These are phyloP conservation scores for Phlebopus sp. DNA, from an alignment of 1,284 basidiomycete species.

Conservation along the genomic window DNA sequence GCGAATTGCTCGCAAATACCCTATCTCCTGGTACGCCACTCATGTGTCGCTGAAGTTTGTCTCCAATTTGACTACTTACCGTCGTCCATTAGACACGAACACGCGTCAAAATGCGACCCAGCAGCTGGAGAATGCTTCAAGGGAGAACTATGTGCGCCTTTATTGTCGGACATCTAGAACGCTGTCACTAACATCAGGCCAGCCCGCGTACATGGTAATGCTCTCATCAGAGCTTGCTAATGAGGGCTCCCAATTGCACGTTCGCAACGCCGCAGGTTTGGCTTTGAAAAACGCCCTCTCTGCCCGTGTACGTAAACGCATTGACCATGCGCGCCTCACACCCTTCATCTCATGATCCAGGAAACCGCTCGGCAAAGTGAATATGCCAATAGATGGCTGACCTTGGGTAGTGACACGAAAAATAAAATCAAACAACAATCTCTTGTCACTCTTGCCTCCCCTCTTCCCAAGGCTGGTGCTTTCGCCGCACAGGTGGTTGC, in stretches of 20 bases:
- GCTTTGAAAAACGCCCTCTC: conserved; percentile 96
- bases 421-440: conserved; percentile 87
- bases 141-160: conserved; percentile 77
- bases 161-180: conserved; percentile 17
- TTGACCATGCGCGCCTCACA: conserved; percentile 7
- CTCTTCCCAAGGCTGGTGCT: conserved; percentile 71
- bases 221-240: conserved; percentile 81
- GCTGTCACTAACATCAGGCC: conserved; percentile 25
- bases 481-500: conserved; percentile 93
- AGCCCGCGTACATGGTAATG: conserved; percentile 90
- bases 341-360: conserved; percentile 39
- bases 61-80: conserved; percentile 18
- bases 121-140: conserved; percentile 81
- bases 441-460: conserved; percentile 79
- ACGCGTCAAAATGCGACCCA: conserved; percentile 87
- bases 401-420: conserved; percentile 67
- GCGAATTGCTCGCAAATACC: conserved; percentile 85
- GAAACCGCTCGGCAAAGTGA: conserved; percentile 78
- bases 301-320: conserved; percentile 69
- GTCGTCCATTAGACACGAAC: conserved; percentile 57
- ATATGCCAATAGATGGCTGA: conserved; percentile 79
- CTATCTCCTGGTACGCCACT: conserved; percentile 77
- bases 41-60: conserved; percentile 23
- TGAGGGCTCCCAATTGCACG: conserved; percentile 68
- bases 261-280: conserved; percentile 92